Percentiles rank a stretch among this genome's conserved stretches.
phyloP scores from a whole-genome alignment of 2,329 filamentous ascomycete species.

The Thielaviopsis ethacetica region DNA sequence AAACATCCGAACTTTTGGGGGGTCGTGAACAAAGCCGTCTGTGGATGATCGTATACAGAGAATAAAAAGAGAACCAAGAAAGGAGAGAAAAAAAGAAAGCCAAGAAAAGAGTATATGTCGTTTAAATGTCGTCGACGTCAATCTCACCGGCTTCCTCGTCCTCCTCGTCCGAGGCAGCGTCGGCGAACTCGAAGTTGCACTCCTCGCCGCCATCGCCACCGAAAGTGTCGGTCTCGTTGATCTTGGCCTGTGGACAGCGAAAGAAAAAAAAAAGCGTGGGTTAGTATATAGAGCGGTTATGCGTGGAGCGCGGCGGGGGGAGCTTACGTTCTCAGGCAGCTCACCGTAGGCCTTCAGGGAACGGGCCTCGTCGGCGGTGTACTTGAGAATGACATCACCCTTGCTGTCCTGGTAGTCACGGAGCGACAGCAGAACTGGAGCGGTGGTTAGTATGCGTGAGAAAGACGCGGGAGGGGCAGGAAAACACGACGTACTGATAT shows the following conservation, averaged over 20 bases:
- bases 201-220: conserved; percentile 86
- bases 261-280: not conserved
- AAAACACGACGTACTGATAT: conserved; percentile 36
- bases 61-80: not conserved
- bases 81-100: not conserved
- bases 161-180: conserved; percentile 54
- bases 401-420: conserved; percentile 92
- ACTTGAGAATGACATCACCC: conserved; percentile 94
- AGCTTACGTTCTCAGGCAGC: conserved; percentile 56
- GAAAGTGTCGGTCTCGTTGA: conserved; percentile 98
- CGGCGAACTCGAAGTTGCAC: conserved; percentile 97
- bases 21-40: conserved; percentile 5
- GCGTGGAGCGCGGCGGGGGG: not conserved
- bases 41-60: conserved; percentile 3
- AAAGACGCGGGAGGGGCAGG: not conserved
- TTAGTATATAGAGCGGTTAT: not conserved
- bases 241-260: conserved; percentile 50
- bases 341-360: conserved; percentile 94
- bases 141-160: conserved; percentile 55
- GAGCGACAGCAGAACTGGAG: conserved; percentile 56
- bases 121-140: conserved; percentile 89
- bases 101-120: not conserved
- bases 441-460: not conserved
- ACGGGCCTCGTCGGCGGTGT: conserved; percentile 88
- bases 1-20: not conserved